These are phyloP conservation scores for Leishmania major DNA, from an alignment of 208 protist genomes.

Conservation along the genomic window DNA sequence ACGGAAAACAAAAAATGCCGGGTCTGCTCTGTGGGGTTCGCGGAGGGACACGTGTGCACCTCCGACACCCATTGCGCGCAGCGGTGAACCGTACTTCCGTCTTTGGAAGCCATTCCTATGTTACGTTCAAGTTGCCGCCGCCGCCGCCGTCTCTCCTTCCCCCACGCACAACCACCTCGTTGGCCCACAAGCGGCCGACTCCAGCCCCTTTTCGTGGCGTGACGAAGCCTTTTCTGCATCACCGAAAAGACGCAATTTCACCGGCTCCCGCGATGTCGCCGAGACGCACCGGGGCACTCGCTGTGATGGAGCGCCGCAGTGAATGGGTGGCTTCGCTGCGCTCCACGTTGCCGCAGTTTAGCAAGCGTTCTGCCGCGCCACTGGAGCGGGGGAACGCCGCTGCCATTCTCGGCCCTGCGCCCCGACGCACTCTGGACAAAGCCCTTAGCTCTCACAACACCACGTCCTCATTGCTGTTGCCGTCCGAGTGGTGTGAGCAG, in stretches of 20 bases:
- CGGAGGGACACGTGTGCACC: not conserved
- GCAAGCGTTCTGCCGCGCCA: constrained; percentile 4
- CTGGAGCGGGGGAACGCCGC: constrained; percentile 4
- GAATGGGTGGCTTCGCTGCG: constrained; percentile 26
- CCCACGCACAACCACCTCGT: not conserved
- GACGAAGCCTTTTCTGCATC: not conserved
- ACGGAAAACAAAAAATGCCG: not conserved
- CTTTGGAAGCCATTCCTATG: not conserved
- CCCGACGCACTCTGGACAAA: constrained; percentile 15
- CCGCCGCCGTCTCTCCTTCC: not conserved
- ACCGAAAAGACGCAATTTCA: not conserved
- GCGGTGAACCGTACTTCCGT: not conserved
- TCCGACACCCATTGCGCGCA: not conserved
- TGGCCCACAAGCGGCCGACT: not conserved
- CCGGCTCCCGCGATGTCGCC: not conserved
- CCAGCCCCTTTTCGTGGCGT: not conserved
- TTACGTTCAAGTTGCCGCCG: not conserved
- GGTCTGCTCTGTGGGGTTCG: not conserved
- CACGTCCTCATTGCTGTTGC: constrained; percentile 25
- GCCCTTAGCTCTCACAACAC: constrained; percentile 1
- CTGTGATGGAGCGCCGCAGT: constrained; percentile 20
- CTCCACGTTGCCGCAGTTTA: constrained; percentile 17
- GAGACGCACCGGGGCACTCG: not conserved
- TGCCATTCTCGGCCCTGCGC: constrained; percentile 7
- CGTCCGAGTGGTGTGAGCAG: constrained; percentile 24